Percentiles rank a stretch among this genome's conserved stretches.
These are phyloP conservation scores for Clarireedia paspali DNA, from an alignment of 2,329 filamentous ascomycete genomes.

Conservation along the genomic window DNA sequence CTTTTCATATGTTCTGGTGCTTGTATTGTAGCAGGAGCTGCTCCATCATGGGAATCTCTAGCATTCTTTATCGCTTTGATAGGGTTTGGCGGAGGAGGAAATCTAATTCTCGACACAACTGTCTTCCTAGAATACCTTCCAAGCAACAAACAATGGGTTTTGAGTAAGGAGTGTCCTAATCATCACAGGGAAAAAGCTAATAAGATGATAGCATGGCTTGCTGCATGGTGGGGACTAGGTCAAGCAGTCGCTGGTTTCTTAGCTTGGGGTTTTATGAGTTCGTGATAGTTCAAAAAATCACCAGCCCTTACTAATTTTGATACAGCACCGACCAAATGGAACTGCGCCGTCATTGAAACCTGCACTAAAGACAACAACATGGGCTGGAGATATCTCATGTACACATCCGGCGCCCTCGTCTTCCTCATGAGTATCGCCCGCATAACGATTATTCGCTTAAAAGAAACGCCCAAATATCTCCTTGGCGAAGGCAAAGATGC, in stretches of 20 bases:
- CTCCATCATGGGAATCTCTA: constrained; percentile 58
- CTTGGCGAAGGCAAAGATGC: constrained; percentile 45
- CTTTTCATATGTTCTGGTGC: constrained; percentile 56
- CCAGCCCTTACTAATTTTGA: not conserved
- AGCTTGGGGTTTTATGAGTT: constrained; percentile 24
- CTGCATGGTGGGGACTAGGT: constrained; percentile 43
- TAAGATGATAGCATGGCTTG: constrained; percentile 39
- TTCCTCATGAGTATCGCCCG: constrained; percentile 44
- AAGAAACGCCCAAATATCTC: constrained; percentile 50
- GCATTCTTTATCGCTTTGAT: constrained; percentile 55
- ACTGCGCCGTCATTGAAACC: constrained; percentile 24
- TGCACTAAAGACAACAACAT: constrained; percentile 45
- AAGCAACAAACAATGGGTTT: constrained; percentile 53
- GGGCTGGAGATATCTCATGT: constrained; percentile 52
- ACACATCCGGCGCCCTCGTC: constrained; percentile 44
- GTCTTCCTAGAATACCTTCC: constrained; percentile 52
- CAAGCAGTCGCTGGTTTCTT: constrained; percentile 25
- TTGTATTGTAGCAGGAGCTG: constrained; percentile 56
- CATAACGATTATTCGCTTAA: constrained; percentile 44
- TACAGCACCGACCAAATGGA: constrained; percentile 39
- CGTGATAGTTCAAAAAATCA: not conserved
- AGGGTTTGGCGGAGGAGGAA: constrained; percentile 58
- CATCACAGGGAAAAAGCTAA: constrained; percentile 2
- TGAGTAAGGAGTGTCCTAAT: constrained; percentile 31
- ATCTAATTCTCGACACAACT: constrained; percentile 43